Evolutionary conservation across 129 eudicot species (phyloP).

Genomic region (Saussurea involucrata): DNA sequence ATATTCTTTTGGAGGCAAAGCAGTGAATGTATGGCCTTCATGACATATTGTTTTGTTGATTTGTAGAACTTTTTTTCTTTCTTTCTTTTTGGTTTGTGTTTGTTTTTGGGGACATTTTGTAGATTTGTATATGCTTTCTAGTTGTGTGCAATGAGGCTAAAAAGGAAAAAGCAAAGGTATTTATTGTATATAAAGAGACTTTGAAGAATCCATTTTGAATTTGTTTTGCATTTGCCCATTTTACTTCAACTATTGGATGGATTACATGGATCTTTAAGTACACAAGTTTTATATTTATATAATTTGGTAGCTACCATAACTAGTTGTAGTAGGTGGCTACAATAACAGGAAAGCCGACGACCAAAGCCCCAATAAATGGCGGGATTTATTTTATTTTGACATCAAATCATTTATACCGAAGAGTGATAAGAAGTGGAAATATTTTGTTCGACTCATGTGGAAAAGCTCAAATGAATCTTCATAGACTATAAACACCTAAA

Average conservation of each 20-base stretch:
- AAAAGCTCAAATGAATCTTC: no score
- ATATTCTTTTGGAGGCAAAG: constrained; percentile 70
- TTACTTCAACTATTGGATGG: neutral
- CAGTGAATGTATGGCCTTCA: constrained; percentile 36
- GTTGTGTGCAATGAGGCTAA: constrained; percentile 19
- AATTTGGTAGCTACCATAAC: neutral
- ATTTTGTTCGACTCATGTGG: no score
- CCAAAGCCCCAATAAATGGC: no score
- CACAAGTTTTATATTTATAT: neutral
- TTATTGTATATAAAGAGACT: constrained; percentile 45
- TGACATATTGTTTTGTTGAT: constrained; percentile 50
- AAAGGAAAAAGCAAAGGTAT: constrained; percentile 30
- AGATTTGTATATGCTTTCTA: constrained; percentile 37
- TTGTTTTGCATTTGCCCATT: neutral
- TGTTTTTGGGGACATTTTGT: constrained; percentile 21
- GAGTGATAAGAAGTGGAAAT: no score
- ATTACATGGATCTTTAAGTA: neutral
- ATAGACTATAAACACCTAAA: no score
- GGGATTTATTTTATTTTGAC: no score
- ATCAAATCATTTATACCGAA: no score
- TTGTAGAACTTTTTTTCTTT: constrained; percentile 22
- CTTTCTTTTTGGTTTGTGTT: constrained; percentile 9
- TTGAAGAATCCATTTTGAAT: neutral
- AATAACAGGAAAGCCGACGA: no score
- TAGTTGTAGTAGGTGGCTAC: no score